Conservation (phyloP, 352 stramenopile species). For the Globisporangium orthogonon region DNA sequence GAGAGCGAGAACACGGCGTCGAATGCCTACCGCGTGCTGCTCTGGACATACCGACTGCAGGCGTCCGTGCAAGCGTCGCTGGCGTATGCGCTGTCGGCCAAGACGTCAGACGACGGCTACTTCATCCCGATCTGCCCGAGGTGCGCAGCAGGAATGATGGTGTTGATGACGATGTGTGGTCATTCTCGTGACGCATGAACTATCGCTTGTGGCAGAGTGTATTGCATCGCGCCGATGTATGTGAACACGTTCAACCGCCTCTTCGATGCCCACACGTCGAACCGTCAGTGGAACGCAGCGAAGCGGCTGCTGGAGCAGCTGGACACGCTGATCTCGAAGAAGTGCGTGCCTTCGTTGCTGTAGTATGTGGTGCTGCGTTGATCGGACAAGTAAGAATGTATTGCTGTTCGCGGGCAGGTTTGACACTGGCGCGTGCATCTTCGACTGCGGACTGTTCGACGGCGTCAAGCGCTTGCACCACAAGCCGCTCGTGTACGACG, state of each 20-base stretch:
- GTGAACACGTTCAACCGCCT: conserved; percentile 74
- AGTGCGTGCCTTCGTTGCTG: conserved; percentile 18
- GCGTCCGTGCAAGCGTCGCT: conserved; percentile 66
- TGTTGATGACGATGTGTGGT: background rate
- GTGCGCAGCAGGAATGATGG: conserved; percentile 16
- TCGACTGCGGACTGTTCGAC: conserved; percentile 84
- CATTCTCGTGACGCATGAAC: background rate
- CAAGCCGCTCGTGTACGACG: conserved; percentile 76
- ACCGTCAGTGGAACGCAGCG: conserved; percentile 59
- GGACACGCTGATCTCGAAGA: conserved; percentile 53
- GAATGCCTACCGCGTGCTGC: conserved; percentile 61
- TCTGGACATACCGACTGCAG: conserved; percentile 79
- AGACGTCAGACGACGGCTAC: conserved; percentile 75
- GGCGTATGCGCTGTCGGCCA: conserved; percentile 71
- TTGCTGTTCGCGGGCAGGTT: conserved; percentile 32
- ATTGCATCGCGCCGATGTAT: conserved; percentile 70
- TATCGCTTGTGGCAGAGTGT: conserved; percentile 38
- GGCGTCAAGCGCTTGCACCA: conserved; percentile 76
- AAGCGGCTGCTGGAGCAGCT: conserved; percentile 71
- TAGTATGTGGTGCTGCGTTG: background rate
- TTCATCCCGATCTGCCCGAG: conserved; percentile 76
- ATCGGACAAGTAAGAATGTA: background rate
- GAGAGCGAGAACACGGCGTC: conserved; percentile 69
- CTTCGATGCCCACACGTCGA: conserved; percentile 54
- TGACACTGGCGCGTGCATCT: conserved; percentile 71